phyloP scores from a whole-genome alignment of 768 basidiomycete species.

The Tylopilus sp. region DNA sequence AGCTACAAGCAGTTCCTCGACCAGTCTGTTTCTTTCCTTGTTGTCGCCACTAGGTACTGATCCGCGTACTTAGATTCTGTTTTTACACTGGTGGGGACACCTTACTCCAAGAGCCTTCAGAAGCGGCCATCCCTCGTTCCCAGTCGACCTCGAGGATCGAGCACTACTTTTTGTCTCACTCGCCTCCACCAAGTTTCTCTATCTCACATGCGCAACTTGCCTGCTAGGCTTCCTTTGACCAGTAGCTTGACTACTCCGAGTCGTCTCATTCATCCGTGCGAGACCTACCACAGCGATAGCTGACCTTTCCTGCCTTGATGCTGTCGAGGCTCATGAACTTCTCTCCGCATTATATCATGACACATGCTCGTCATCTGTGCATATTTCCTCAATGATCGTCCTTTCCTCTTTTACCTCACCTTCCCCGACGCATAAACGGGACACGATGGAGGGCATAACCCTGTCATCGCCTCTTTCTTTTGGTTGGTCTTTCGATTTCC shows the following conservation, averaged over 20 bases:
- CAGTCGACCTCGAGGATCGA: constrained; percentile 56
- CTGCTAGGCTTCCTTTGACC: constrained; percentile 25
- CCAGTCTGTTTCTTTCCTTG: constrained; percentile 43
- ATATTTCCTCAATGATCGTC: background rate
- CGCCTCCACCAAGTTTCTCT: constrained; percentile 29
- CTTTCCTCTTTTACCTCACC: too few relatives aligned
- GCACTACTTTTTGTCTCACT: constrained; percentile 40
- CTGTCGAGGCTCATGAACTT: background rate
- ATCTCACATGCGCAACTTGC: constrained; percentile 18
- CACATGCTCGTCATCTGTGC: background rate
- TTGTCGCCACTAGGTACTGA: background rate
- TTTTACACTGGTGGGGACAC: constrained; percentile 68
- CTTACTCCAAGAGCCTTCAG: constrained; percentile 27
- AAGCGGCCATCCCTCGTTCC: constrained; percentile 36
- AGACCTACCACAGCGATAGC: background rate
- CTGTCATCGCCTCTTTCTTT: background rate
- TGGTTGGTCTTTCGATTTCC: background rate
- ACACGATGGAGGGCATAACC: background rate
- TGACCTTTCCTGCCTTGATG: background rate
- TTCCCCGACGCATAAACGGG: background rate
- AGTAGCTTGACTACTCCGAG: constrained; percentile 30
- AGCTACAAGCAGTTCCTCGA: constrained; percentile 62
- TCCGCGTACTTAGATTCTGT: constrained; percentile 54
- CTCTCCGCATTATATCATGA: background rate
- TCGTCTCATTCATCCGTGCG: constrained; percentile 4